A percentile compares a stretch with the other conserved stretches of the same genome.
These are phyloP conservation scores for Halophytophthora polymorphica DNA, from an alignment of 352 stramenopile genomes.

Conservation along the genomic window DNA sequence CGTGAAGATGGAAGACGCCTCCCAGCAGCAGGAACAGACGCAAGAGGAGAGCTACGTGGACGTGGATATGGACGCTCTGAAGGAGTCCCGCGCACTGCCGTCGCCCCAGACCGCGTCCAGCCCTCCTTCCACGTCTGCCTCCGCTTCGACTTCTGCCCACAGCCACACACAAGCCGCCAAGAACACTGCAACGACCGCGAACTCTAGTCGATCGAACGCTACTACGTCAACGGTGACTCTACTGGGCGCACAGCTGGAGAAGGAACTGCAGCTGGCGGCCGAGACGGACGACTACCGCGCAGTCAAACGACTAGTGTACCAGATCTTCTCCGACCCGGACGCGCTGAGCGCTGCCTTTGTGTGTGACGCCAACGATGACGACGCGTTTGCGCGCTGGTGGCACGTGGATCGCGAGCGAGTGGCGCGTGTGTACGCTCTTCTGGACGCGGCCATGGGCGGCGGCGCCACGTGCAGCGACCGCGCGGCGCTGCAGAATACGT, in stretches of 20 bases:
- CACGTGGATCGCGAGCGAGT: constrained; percentile 42
- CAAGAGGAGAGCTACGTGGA: constrained; percentile 11
- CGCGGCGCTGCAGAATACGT: constrained; percentile 63
- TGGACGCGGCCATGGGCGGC: constrained; percentile 33
- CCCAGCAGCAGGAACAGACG: constrained; percentile 14
- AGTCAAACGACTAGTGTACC: constrained; percentile 66
- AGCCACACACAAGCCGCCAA: not conserved
- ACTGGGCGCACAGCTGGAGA: constrained; percentile 43
- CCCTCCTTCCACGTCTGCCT: constrained; percentile 13
- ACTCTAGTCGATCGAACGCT: not conserved
- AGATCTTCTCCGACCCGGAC: constrained; percentile 64
- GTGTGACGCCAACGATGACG: constrained; percentile 3
- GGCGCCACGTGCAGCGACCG: constrained; percentile 23
- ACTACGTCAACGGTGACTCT: constrained; percentile 2
- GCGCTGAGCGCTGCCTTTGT: constrained; percentile 55
- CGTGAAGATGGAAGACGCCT: constrained; percentile 49
- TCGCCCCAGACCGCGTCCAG: constrained; percentile 13
- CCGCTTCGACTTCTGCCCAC: not conserved
- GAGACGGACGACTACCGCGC: constrained; percentile 44
- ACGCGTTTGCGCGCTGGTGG: constrained; percentile 43
- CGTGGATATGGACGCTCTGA: constrained; percentile 25
- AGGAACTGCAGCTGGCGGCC: constrained; percentile 32
- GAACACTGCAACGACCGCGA: not conserved
- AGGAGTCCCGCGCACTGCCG: constrained; percentile 10
- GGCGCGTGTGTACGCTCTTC: constrained; percentile 39